phyloP scores from a whole-genome alignment of 2,329 filamentous ascomycete genomes.

The Apiospora rasikravindrae region DNA sequence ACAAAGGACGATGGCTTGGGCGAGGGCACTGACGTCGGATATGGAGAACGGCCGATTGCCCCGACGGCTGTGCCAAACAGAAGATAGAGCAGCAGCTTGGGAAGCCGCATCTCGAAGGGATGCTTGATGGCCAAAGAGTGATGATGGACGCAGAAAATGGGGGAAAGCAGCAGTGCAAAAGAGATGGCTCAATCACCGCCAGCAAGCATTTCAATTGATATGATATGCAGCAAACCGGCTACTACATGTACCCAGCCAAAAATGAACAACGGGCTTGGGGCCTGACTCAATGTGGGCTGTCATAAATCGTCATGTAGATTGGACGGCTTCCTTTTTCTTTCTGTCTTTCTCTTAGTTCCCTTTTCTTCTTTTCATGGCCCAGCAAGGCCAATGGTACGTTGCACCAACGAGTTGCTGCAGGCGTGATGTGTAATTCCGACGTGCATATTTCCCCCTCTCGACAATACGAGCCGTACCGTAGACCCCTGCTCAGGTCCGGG shows the following conservation, averaged over 20 bases:
- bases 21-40: neutral
- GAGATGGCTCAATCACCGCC: neutral
- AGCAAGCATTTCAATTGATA: no score
- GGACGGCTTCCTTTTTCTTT: neutral
- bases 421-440: neutral
- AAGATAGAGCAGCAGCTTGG: neutral
- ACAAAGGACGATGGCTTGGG: slow-evolving; percentile 24
- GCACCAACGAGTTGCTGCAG: neutral
- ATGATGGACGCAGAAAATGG: neutral
- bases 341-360: neutral
- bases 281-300: neutral
- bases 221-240: neutral
- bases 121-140: neutral
- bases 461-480: neutral
- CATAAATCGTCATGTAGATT: neutral
- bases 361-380: neutral
- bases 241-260: neutral
- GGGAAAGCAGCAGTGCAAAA: neutral
- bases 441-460: slow-evolving; percentile 4
- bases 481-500: slow-evolving; percentile 4
- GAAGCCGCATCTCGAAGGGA: neutral
- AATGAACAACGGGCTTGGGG: neutral
- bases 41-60: neutral
- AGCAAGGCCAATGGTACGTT: neutral
- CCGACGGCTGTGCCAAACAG: neutral